Evolutionary conservation across 805 yeast species (phyloP).

Genomic region (Candida sanyiensis): DNA sequence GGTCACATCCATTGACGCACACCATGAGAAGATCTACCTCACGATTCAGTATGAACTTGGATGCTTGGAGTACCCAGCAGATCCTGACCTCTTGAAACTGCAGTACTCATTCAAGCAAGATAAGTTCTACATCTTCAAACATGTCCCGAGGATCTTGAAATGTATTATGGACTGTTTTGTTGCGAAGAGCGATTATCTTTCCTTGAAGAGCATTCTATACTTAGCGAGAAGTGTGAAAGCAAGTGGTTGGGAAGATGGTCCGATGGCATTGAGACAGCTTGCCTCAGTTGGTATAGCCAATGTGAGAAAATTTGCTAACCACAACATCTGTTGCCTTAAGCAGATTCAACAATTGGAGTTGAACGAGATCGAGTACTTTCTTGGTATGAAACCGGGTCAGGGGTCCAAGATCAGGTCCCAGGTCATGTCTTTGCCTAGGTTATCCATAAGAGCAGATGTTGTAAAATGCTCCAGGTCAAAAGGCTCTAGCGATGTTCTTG

Average conservation of each 20-base stretch:
- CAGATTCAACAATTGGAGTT: constrained; percentile 28
- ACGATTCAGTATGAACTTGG: constrained; percentile 47
- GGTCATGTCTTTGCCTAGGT: constrained; percentile 32
- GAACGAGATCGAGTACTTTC: constrained; percentile 35
- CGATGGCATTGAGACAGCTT: constrained; percentile 41
- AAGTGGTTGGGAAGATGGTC: constrained; percentile 45
- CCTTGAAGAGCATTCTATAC: constrained; percentile 34
- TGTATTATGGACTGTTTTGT: constrained; percentile 41
- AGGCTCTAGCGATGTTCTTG: constrained; percentile 17
- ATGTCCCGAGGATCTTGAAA: constrained; percentile 36
- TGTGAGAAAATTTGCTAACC: constrained; percentile 33
- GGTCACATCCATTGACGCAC: constrained; percentile 21
- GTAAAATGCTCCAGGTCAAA: constrained; percentile 11
- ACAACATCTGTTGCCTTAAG: constrained; percentile 30
- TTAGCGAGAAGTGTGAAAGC: constrained; percentile 38
- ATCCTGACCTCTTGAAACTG: constrained; percentile 34
- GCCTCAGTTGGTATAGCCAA: constrained; percentile 40
- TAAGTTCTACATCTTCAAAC: constrained; percentile 37
- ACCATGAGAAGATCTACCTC: constrained; percentile 35
- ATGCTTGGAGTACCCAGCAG: constrained; percentile 41
- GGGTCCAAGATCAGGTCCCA: constrained; percentile 35
- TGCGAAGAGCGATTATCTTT: constrained; percentile 36
- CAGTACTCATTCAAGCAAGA: constrained; percentile 40
- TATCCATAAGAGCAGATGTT: constrained; percentile 23
- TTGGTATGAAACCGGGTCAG: constrained; percentile 36